Evolutionary conservation across 352 stramenopile genomes (phyloP).

Genomic region (Phytophthora cryptogea): DNA sequence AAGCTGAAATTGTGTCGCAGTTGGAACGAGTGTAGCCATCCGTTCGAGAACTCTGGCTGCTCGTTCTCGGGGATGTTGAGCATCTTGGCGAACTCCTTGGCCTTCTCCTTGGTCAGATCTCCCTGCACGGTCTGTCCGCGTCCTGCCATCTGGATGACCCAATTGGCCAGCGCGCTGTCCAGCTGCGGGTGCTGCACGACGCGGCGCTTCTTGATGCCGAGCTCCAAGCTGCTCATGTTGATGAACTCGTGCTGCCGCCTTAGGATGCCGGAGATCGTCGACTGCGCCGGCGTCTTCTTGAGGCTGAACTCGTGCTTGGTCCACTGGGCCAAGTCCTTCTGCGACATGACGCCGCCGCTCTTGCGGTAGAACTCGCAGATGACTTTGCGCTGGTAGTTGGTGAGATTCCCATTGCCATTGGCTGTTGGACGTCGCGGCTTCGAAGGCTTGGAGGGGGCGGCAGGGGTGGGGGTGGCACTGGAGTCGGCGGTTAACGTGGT

Average conservation of each 20-base stretch:
- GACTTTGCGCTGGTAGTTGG: conserved; percentile 84
- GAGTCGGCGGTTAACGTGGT: neutral
- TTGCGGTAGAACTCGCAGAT: conserved; percentile 88
- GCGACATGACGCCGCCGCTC: conserved; percentile 79
- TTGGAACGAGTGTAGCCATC: conserved; percentile 82
- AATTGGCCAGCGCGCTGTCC: conserved; percentile 82
- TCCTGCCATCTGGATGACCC: conserved; percentile 85
- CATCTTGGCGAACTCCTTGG: conserved; percentile 85
- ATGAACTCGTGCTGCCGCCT: conserved; percentile 84
- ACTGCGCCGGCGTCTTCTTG: conserved; percentile 83
- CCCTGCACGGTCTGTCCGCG: conserved; percentile 79
- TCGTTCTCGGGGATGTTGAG: conserved; percentile 75
- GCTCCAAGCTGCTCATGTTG: conserved; percentile 81
- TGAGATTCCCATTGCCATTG: conserved; percentile 76
- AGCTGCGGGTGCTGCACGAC: conserved; percentile 82
- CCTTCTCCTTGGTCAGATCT: conserved; percentile 87
- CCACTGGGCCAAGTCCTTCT: conserved; percentile 88
- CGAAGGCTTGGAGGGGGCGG: neutral
- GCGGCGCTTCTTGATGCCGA: conserved; percentile 84
- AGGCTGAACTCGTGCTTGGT: conserved; percentile 87
- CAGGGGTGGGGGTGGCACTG: neutral
- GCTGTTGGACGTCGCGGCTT: conserved; percentile 20
- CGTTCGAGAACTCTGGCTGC: conserved; percentile 83
- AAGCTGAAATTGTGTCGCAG: conserved; percentile 87
- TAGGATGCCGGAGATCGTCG: conserved; percentile 84